Conservation (phyloP, 1,139 yeast genomes). For the Pichia sp. region DNA sequence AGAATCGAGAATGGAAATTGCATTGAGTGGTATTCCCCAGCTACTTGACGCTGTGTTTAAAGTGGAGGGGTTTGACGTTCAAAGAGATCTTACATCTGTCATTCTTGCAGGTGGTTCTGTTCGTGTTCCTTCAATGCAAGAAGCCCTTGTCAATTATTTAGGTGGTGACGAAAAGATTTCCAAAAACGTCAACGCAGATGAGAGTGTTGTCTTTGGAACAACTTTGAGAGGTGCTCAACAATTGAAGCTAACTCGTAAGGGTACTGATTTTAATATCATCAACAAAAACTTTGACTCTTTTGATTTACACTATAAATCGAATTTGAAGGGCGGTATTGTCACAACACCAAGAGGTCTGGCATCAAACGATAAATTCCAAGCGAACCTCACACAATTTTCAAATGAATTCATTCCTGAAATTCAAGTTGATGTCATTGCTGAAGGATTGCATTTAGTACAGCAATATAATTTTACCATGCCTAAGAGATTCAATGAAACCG, state of each 20-base stretch:
- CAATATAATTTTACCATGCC: constrained; percentile 11
- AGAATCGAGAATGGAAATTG: constrained; percentile 32
- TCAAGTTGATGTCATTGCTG: constrained; percentile 44
- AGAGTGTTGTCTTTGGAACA: constrained; percentile 86
- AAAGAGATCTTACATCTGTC: constrained; percentile 48
- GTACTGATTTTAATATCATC: constrained; percentile 42
- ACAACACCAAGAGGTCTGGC: constrained; percentile 3
- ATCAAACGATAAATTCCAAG: background rate
- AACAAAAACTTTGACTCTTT: constrained; percentile 47
- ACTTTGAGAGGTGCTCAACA: constrained; percentile 70
- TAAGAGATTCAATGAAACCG: constrained; percentile 29
- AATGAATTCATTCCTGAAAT: constrained; percentile 28
- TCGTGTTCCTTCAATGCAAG: constrained; percentile 82
- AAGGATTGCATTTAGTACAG: constrained; percentile 33
- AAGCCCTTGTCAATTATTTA: constrained; percentile 42
- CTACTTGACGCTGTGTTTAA: constrained; percentile 53
- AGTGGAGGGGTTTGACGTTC: constrained; percentile 30
- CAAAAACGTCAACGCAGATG: constrained; percentile 94
- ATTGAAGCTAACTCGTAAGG: constrained; percentile 51
- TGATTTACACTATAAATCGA: constrained; percentile 14
- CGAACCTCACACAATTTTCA: constrained; percentile 19
- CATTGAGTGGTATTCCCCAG: constrained; percentile 18
- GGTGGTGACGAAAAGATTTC: constrained; percentile 47
- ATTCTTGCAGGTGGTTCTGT: constrained; percentile 88
- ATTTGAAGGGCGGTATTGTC: background rate